These are phyloP conservation scores for Aspergillus sp. DNA, from an alignment of 2,329 filamentous ascomycete species.

Conservation along the genomic window DNA sequence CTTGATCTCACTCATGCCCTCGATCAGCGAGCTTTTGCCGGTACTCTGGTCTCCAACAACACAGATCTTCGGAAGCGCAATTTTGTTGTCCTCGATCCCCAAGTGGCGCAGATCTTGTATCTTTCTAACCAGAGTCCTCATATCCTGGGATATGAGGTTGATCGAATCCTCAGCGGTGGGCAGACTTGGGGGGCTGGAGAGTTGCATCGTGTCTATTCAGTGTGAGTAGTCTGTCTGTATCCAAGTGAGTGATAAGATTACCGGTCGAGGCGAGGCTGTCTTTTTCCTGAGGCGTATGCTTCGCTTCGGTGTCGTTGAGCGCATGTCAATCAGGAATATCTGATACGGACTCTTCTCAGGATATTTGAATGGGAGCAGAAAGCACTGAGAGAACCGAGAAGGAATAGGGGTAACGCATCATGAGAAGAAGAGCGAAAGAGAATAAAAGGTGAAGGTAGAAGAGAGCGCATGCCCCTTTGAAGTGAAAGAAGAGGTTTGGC, in stretches of 20 bases:
- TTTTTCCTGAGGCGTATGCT: not conserved
- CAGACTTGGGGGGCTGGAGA: not conserved
- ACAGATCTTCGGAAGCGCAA: constrained; percentile 70
- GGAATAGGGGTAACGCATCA: too few species aligned
- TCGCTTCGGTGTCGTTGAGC: not conserved
- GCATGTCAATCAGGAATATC: too few species aligned
- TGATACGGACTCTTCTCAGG: not conserved
- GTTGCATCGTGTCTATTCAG: constrained; percentile 1
- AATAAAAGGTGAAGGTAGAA: not conserved
- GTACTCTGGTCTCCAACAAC: constrained; percentile 80
- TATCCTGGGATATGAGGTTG: constrained; percentile 23
- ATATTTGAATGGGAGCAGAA: not conserved
- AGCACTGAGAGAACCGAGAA: not conserved
- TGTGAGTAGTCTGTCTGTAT: not conserved
- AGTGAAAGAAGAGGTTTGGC: constrained; percentile 1
- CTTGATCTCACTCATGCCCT: constrained; percentile 59
- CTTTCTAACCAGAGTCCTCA: constrained; percentile 33
- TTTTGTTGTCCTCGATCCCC: constrained; percentile 60
- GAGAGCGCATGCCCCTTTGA: not conserved
- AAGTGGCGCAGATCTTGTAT: constrained; percentile 59
- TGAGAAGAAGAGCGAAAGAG: not conserved
- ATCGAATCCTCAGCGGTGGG: constrained; percentile 15
- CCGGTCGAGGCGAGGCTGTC: not conserved
- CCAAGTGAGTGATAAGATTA: not conserved
- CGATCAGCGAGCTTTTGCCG: constrained; percentile 66